Base-by-base conservation (phyloP, 106 monocot species). In the Gastrodia elata region DNA sequence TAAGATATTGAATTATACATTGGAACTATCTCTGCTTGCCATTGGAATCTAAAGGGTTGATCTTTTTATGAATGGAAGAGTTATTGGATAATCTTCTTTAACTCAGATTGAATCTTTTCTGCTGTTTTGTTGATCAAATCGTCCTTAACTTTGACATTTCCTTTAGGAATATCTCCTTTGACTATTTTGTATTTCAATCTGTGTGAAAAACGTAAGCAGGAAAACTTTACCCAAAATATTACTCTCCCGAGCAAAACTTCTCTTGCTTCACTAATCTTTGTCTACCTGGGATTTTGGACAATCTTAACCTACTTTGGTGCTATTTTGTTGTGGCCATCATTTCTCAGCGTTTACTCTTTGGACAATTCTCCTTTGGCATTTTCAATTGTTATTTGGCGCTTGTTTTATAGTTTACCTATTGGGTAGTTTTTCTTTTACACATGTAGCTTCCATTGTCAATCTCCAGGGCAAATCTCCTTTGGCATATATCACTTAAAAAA, bases 321-420 rank as follows among this genome's bases (percentile, higher is more conserved):
- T 46, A 15, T 46, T 46, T 18, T 52, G 20, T 52, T 1, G 22
- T 52, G 52, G 52, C 52, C 18, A 18, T 46, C 46, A 10, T 46
- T 46, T 11, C 46, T 46, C 13, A 52, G 22, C 20, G 7, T 52
- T 52, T 52, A 22, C 20, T 52, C 32, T 61, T 67, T 67, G 36
- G 36, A 37, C 67, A 67, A 67, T 36, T 67, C 67, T 67, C 67
- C 42, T 71, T 27, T 77, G 52, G 68, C 70, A 77, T 20, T 77
- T 36, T 61, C 67, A 67, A 20, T 67, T 67, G 16, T 37, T 67
- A 18, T 67, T 37, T 67, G 20, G 67, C 20, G 37, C 67, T 36
- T 36, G 5, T 67, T 67, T 13, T 61, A 30, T 61, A 61, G 11
- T 61, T 30, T 61, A 28, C 61, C 61, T 32, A 13, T 61, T 1